Percentiles rank a stretch among this genome's conserved stretches.
Evolutionary conservation across 768 basidiomycete species (phyloP).

Genomic region (Mycena maculata): DNA sequence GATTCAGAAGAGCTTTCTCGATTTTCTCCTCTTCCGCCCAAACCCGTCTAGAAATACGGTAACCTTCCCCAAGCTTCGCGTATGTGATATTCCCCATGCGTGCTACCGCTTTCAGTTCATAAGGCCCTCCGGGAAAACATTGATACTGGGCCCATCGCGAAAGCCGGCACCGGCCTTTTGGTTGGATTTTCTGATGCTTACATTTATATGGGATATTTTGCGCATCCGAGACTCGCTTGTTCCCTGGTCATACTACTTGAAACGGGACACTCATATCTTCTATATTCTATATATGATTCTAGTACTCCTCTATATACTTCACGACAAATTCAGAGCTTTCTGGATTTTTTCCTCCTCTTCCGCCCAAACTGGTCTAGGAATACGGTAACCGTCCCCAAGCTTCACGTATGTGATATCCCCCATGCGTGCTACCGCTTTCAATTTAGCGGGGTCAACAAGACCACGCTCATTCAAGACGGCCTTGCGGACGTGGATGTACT

Average conservation of each 20-base stretch:
- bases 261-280: background rate
- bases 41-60: slow-evolving; percentile 64
- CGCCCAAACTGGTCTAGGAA: slow-evolving; percentile 65
- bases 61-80: slow-evolving; percentile 56
- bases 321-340: slow-evolving; percentile 51
- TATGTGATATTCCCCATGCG: slow-evolving; percentile 68
- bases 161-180: no score
- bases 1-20: slow-evolving; percentile 59
- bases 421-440: slow-evolving; percentile 62
- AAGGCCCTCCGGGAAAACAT: no score
- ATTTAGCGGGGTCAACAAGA: slow-evolving; percentile 59
- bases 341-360: slow-evolving; percentile 64
- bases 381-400: slow-evolving; percentile 62
- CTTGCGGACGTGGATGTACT: slow-evolving; percentile 68
- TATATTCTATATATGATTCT: background rate
- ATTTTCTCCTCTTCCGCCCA: slow-evolving; percentile 65
- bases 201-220: no score
- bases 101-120: slow-evolving; percentile 59
- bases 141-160: no score
- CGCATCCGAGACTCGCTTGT: no score
- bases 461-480: slow-evolving; percentile 59
- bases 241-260: slow-evolving; percentile 19
- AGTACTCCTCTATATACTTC: background rate
- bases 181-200: no score
- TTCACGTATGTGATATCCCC: slow-evolving; percentile 62